These are phyloP conservation scores for Shiraia sp. DNA, from an alignment of 2,329 filamentous ascomycete genomes.

Conservation along the genomic window DNA sequence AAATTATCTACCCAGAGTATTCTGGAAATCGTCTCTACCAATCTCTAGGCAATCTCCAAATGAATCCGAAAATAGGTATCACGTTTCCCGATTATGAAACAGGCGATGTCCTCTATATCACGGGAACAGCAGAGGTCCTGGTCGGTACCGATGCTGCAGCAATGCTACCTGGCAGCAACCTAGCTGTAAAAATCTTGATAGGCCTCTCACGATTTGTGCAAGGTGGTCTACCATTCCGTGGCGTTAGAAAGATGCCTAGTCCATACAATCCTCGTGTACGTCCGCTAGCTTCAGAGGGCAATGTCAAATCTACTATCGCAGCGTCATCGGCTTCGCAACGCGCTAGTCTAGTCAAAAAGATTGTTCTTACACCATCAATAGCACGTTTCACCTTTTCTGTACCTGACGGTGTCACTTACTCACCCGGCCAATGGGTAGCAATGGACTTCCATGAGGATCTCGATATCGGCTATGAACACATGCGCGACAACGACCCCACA, in stretches of 20 bases:
- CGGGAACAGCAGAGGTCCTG: conserved; percentile 69
- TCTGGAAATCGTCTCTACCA: conserved; percentile 85
- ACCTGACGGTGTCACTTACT: conserved; percentile 54
- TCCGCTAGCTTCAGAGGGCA: conserved; percentile 63
- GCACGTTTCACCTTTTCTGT: conserved; percentile 66
- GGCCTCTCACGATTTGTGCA: conserved; percentile 65
- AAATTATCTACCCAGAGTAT: conserved; percentile 79
- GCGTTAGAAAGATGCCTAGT: conserved; percentile 61
- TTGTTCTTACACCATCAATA: conserved; percentile 67
- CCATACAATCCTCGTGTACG: conserved; percentile 81
- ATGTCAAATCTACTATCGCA: conserved; percentile 21
- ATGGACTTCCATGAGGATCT: conserved; percentile 72
- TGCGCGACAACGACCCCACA: conserved; percentile 78
- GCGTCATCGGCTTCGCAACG: conserved; percentile 24
- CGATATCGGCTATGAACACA: conserved; percentile 76
- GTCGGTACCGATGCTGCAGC: conserved; percentile 64
- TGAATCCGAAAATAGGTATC: conserved; percentile 69
- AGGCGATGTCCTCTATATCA: conserved; percentile 74
- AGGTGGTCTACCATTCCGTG: conserved; percentile 70
- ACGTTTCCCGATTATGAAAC: conserved; percentile 75
- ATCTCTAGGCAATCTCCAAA: conserved; percentile 74
- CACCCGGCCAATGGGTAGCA: conserved; percentile 76
- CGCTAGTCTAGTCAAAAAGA: conserved; percentile 63
- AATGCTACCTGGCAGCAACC: conserved; percentile 69
- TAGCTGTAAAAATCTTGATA: conserved; percentile 71